Evolutionary conservation across 495 filamentous ascomycete genomes (phyloP), one percentile per base, ranked within the genome.

Genomic region (Chaetomidium leptoderma): DNA sequence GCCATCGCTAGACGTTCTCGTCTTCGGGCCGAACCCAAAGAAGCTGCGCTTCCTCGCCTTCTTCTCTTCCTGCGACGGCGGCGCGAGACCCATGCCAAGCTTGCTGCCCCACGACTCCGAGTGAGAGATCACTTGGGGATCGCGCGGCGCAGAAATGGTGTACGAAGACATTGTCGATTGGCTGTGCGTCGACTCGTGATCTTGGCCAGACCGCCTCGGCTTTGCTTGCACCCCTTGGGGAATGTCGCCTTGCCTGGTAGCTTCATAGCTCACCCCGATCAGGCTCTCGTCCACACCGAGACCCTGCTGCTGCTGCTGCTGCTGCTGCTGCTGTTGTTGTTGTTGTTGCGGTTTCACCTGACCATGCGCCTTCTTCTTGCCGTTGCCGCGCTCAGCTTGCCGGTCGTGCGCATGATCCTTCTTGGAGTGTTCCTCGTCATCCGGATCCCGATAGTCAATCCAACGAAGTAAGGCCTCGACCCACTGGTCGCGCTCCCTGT

Each of bases 401-500:
- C 70, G 69, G 35, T 75, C 73, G 19, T 75, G 70, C 6, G 64
- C 56, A 36, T 69, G 65, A 4, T 63, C 66, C 29, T 66, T 61
- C 53, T 59, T 69, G 39, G 55, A 49, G 23, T 48, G 51, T 13
- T 75, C 76, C 21, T 79, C 81, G 9, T 83, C 81, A 8, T 86
- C 84, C 1, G 75, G 74, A 48, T 84, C 84, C 49, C 79, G 77
- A 61, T 79, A 83, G 60, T 96, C 91, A n/a, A 96, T 90, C 77
- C 95, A 93, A 59, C 89, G 86, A 66, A 97, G 74, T 45, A 98
- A 73, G 37, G 89, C 86, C 40, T 92, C 87, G 2, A 98, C 92
- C 93, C 93, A 98, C 30, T 86, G 78, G 72, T 98, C 93, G 46
- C 93, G 83, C 75, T 98, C 95, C 48, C 80, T 77, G 66, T 98